Base-by-base conservation (phyloP, 495 filamentous ascomycete genomes). In the Podospora appendiculata region DNA sequence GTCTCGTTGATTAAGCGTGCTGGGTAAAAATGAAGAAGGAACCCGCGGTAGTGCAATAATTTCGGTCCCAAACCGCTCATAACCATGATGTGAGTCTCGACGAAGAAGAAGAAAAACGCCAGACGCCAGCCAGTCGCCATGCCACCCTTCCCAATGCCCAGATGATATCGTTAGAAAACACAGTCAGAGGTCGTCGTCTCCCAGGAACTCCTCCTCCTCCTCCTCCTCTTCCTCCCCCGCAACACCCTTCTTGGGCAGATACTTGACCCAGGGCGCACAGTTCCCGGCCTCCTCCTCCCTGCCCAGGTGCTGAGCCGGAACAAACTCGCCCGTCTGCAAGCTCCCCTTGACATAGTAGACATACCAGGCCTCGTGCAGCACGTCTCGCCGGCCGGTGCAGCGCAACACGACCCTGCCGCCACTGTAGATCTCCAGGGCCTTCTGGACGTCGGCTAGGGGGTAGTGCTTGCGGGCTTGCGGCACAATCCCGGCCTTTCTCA, bases 301-400 rank as follows among this genome's bases (percentile, higher is more conserved):
- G 32, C 54, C 68, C 7, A 58, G 45, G 33, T 71, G 67, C 53
- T 60, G 53, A 2, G 67, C 67, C 3, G 87, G 71, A 16, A 90
- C 77, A 60, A 94, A 94, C 47, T 80, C 69, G 19, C 89, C 90
- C 6, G 77, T 84, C 62, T 89, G 86, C 39, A 95, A 66, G 51
- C 79, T 83, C 32, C 90, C 90, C 47, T 79, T 78, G 10, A 95
- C 80, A 57, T 91, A 85, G 71, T 85, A 95, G 54, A 83, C 80
- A 62, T 95, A 95, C 86, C 88, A 93, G 18, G 88, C 81, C 69
- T 94, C 85, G 58, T 90, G 84, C 25, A 96, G 68, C 25, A 72
- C 65, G 18, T 66, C 63, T n/a, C 41, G 41, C 8, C 72, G 63
- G 25, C 74, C 72, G 10, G 66, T 63, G 67, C 90, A 96, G 43